Evolutionary conservation across 2,329 filamentous ascomycete species (phyloP).

Genomic region (Aspergillus udagawae): DNA sequence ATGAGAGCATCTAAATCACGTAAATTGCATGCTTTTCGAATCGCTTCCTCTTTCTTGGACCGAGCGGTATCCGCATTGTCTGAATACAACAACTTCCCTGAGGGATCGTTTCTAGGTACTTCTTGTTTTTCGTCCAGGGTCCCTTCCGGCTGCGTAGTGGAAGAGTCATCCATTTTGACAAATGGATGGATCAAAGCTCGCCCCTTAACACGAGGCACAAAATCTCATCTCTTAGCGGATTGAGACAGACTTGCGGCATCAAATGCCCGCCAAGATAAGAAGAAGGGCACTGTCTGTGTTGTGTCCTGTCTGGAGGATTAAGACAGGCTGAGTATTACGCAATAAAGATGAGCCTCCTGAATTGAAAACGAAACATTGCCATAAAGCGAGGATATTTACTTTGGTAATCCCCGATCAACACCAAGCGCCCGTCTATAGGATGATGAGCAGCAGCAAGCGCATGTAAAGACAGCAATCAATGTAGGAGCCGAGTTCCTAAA

Average conservation of each 20-base stretch:
- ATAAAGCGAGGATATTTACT: neutral
- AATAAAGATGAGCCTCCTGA: neutral
- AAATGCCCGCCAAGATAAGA: neutral
- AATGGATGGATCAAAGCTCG: neutral
- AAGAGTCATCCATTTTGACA: neutral
- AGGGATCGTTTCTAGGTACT: neutral
- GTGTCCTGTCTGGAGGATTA: neutral
- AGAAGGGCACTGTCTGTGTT: neutral
- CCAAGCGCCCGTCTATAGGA: neutral
- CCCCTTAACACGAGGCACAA: neutral
- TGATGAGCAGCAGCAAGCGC: neutral
- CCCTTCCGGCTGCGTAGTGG: neutral
- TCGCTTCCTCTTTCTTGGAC: constrained; percentile 43
- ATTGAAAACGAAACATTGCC: neutral
- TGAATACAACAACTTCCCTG: neutral
- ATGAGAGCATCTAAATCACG: constrained; percentile 56
- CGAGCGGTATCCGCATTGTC: constrained; percentile 5
- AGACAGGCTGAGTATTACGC: neutral
- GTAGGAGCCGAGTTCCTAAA: neutral
- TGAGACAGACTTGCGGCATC: neutral
- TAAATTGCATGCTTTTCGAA: constrained; percentile 58
- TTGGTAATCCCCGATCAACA: neutral
- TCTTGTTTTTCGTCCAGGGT: constrained; percentile 4
- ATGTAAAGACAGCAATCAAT: neutral
- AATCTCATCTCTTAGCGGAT: neutral